These are phyloP conservation scores for Aspergillus melleus DNA, from an alignment of 2,329 filamentous ascomycete species.

Conservation along the genomic window DNA sequence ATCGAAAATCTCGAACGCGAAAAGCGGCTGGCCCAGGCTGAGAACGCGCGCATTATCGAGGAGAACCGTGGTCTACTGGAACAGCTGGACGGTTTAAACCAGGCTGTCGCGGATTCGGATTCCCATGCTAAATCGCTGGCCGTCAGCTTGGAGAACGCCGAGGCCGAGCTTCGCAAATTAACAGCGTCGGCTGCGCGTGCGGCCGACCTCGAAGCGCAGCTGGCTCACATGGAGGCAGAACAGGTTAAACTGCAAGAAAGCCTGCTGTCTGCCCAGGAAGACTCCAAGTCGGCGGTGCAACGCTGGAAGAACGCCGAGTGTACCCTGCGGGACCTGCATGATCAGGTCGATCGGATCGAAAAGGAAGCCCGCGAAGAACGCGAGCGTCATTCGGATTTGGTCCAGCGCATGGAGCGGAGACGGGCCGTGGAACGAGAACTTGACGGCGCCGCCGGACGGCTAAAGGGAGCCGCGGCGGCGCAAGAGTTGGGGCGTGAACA, in stretches of 20 bases:
- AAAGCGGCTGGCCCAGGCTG: constrained; percentile 71
- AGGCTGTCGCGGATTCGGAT: constrained; percentile 76
- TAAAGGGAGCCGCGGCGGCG: constrained; percentile 77
- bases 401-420: constrained; percentile 80
- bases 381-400: constrained; percentile 76
- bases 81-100: constrained; percentile 82
- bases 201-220: constrained; percentile 75
- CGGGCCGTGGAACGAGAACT: constrained; percentile 80
- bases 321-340: constrained; percentile 74
- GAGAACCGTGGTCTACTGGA: constrained; percentile 81
- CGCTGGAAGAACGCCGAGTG: constrained; percentile 85
- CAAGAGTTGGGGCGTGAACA: constrained; percentile 63
- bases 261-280: constrained; percentile 66
- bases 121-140: constrained; percentile 75
- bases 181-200: constrained; percentile 73
- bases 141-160: constrained; percentile 72
- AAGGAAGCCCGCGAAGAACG: constrained; percentile 76
- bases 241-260: constrained; percentile 71
- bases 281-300: constrained; percentile 75
- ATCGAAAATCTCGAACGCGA: constrained; percentile 74
- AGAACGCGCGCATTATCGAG: constrained; percentile 75
- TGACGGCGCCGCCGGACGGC: constrained; percentile 72
- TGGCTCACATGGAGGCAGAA: constrained; percentile 77
- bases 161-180: constrained; percentile 73
- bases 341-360: constrained; percentile 87